Base-by-base conservation (phyloP, 805 yeast genomes). In the Brettanomyces sp. region DNA sequence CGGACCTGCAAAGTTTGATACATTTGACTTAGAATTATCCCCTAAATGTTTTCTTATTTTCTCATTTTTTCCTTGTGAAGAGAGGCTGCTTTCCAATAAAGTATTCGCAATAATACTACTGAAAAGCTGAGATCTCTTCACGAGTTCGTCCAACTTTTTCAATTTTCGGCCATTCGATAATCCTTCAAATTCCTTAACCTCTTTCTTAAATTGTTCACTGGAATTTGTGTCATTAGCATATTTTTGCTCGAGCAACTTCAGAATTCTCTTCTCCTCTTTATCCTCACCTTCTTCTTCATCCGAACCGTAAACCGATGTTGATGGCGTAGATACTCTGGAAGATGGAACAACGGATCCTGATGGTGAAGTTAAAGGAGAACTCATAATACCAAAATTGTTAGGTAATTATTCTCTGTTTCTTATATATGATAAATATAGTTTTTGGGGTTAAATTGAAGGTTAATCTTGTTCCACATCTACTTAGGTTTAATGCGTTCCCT, bases 91-190 rank as follows among this genome's bases (percentile, higher is more conserved):
- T 49, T 77, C 77, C 38, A 82, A 57, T 39, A 91, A 72, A 9
- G 90, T 82, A 44, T 88, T 90, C 3, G 95, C 80, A 38, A 91
- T 85, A 52, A 91, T 87, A 50, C 82, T 77, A 1, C 97, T 84
- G 63, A 87, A 91, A 2, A 90, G 77, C 58, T 88, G 90, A 14
- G 96, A 86, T 57, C 86, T 82, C 55, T 85, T 83, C n/a, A 91
- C 88, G 51, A 91, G 70, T 35, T 78, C 80, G 47, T 85, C 76
- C 45, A 91, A 67, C 45, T 87, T 73, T 45, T 75, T 73, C 39
- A 88, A 66, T 56, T 87, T 86, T 40, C 68, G 65, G 36, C 79
- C 77, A n/a, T 67, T 66, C 2, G 77, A 69, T 18, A 76, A 63
- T 6, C 62, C 61, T 46, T 79, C 62, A 55, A 75, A 74, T 49